Conservation (phyloP, 1,139 yeast species). For the Pichia sp. region DNA sequence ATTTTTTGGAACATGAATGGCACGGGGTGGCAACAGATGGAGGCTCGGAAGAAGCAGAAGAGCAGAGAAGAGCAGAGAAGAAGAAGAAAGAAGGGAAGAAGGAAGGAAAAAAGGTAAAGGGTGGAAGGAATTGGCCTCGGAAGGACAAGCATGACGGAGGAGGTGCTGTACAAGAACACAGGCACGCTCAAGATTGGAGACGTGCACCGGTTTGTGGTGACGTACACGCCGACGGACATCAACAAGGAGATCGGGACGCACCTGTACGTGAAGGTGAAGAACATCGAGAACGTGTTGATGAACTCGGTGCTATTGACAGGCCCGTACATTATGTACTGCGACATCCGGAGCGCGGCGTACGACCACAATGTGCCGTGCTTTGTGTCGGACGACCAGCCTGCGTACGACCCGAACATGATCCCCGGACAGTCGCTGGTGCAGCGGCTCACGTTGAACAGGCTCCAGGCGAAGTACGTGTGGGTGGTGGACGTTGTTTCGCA, state of each 20-base stretch:
- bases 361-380: constrained; percentile 50
- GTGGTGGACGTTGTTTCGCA: constrained; percentile 82
- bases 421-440: constrained; percentile 51
- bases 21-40: too few relatives aligned
- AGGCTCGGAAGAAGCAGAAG: too few relatives aligned
- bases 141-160: constrained; percentile 3
- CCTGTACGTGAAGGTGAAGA: constrained; percentile 65
- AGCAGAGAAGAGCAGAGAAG: too few relatives aligned
- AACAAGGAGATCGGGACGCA: constrained; percentile 15
- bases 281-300: constrained; percentile 67
- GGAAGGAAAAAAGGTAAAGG: too few relatives aligned
- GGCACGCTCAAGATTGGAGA: constrained; percentile 52
- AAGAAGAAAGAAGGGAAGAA: too few relatives aligned
- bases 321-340: constrained; percentile 84
- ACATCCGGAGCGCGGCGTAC: constrained; percentile 65
- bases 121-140: too few relatives aligned
- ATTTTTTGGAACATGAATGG: too few relatives aligned
- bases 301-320: constrained; percentile 90
- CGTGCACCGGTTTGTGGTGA: constrained; percentile 40
- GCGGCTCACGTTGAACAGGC: constrained; percentile 48
- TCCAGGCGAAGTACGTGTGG: constrained; percentile 58
- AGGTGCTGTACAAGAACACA: constrained; percentile 23
- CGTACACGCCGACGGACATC: constrained; percentile 26
- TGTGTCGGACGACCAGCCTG: constrained; percentile 57
- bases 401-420: constrained; percentile 49